Evolutionary conservation across 805 yeast species (phyloP), one percentile per base, ranked within the genome.

Genomic region (Schwanniomyces occidentalis): DNA sequence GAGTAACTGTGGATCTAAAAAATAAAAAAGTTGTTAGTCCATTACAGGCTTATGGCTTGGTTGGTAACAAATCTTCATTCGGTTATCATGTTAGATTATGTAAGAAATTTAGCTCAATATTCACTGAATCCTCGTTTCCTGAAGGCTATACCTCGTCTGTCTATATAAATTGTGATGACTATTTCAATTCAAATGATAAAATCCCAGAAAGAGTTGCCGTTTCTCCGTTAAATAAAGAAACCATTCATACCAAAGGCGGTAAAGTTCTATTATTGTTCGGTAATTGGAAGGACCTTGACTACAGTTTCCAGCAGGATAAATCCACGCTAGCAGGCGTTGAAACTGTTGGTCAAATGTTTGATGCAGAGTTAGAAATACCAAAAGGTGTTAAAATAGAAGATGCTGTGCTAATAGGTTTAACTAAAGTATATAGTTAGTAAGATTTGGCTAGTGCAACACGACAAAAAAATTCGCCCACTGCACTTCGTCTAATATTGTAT

Each of bases 21-120:
- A 74, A 73, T 8, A 73, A 71, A 32, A 73, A 71, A 35, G 76
- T 87, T 8, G 93, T 86, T 0, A 76, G 87, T 1, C 87, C 93
- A 6, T 46, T 64, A 8, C 80, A 74, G 31, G 95, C 93, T 0
- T 85, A 86, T 46, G 85, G 83, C 2, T 60, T 64, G 23, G 61
- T 67, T 8, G 89, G 90, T 1, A 75, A 77, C 13, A 73, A 72
- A 39, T 65, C 78, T 2, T 66, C 83, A 4, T 81, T 76, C 52
- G 95, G 95, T 0, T 89, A 83, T 54, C 75, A 73, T 38, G 90
- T 89, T 2, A 65, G 97, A 37, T 61, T 82, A 8, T 86, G 85
- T 3, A 66, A 69, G 34, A 52, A 65, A 5, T 79, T 88, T 49
- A 73, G 78, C 26, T 63, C 78, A 4, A 57, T 89, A 0, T 89